phyloP scores from a whole-genome alignment of 2,329 filamentous ascomycete genomes.

The Spiromastix sp. region DNA sequence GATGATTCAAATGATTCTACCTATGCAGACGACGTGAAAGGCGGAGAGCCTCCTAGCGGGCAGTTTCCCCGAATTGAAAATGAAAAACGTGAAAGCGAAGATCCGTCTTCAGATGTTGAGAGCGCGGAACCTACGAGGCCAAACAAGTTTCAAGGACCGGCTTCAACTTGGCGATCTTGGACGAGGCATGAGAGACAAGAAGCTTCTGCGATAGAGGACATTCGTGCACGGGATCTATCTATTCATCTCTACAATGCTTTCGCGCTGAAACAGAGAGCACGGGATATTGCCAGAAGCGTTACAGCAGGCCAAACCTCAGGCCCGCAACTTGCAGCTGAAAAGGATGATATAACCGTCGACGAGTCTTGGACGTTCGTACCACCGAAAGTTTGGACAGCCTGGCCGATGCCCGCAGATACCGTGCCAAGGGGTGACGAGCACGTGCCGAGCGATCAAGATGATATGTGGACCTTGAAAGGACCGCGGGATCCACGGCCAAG shows the following conservation, averaged over 20 bases:
- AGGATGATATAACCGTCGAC: slow-evolving; percentile 9
- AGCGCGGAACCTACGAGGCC: slow-evolving; percentile 5
- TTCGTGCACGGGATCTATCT: slow-evolving; percentile 56
- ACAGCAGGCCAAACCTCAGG: slow-evolving; percentile 4
- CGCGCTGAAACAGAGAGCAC: slow-evolving; percentile 48
- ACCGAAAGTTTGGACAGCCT: slow-evolving; percentile 64
- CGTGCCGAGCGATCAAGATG: slow-evolving; percentile 39
- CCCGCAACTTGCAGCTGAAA: background rate
- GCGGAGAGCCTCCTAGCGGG: too few relatives aligned
- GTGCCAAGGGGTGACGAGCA: slow-evolving; percentile 51
- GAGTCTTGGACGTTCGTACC: slow-evolving; percentile 29
- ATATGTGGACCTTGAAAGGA: slow-evolving; percentile 42
- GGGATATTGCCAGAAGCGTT: slow-evolving; percentile 7
- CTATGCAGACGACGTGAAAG: too few relatives aligned
- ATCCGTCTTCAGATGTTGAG: too few relatives aligned
- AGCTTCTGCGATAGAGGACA: slow-evolving; percentile 51
- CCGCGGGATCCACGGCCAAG: slow-evolving; percentile 42
- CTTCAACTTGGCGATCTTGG: slow-evolving; percentile 73
- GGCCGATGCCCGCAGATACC: slow-evolving; percentile 58
- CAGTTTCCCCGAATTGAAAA: too few relatives aligned
- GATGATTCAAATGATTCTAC: too few relatives aligned
- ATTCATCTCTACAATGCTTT: slow-evolving; percentile 73
- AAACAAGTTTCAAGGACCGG: slow-evolving; percentile 62
- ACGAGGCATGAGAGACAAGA: slow-evolving; percentile 71
- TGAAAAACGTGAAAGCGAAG: too few relatives aligned